Evolutionary conservation across 441 rosid genomes (phyloP), one percentile per base, ranked within the genome.

Genomic region (Mallotus japonicus): DNA sequence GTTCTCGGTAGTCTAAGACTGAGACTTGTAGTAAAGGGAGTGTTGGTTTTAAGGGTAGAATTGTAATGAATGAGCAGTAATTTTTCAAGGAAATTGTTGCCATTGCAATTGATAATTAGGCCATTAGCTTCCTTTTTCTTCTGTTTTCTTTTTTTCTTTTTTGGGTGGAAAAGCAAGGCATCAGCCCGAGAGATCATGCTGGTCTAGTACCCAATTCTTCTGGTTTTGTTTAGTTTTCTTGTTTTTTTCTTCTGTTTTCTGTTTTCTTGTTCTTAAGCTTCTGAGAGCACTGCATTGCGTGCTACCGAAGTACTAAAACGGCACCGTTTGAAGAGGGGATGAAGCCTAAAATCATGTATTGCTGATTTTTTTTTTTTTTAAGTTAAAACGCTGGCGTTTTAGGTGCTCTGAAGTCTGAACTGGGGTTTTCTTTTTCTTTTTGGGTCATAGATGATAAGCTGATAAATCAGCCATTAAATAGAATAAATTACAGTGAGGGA

Each of bases 1-100:
- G 40, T 37, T 37, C 40, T 37, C 5, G 19, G 62, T 22, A 61
- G 15, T 76, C 81, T 82, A 68, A 50, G 73, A 44, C 32, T 11
- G 44, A 59, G 3, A 17, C 46, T 57, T 69, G 51, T 13, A 20
- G 49, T 12, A 34, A 28, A 24, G 55, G 62, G 0, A 37, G 40
- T 4, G 12, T 22, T 20, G 65, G 1, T 61, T 14, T 24, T 70
- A 58, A 5, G 54, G 22, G 46, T 22, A 59, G 24, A 60, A 70
- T 6, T 16, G 58, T 46, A 70, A 59, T 17, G 40, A 24, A 70
- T 5, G 17, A 44, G 53, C 32, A 11, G 67, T 3, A 32, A 54
- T 13, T 50, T 28, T 19, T 47, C 24, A 62, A 11, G 8, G 65
- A 28, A 15, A 20, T 6, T 14, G 22, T 58, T 17, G 73, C 73